Percentiles rank a stretch among this genome's conserved stretches.
Conservation (phyloP, 768 basidiomycete genomes). For the Clitopilus passeckerianus region DNA sequence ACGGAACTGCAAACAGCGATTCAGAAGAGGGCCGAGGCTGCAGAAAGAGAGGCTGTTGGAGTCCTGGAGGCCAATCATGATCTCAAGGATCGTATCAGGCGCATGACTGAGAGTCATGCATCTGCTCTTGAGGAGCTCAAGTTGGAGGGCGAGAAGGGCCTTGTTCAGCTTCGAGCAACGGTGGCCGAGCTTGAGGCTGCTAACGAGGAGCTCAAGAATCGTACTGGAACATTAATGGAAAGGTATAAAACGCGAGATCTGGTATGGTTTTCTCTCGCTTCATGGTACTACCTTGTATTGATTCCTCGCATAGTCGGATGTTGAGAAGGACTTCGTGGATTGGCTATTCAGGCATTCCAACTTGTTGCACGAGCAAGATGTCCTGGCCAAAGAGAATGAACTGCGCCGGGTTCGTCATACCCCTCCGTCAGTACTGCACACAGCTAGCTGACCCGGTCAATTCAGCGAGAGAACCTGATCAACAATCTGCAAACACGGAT, state of each 20-base stretch:
- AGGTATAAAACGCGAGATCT: constrained; percentile 43
- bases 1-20: background rate
- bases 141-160: constrained; percentile 4
- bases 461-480: constrained; percentile 44
- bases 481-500: constrained; percentile 39
- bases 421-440: constrained; percentile 2
- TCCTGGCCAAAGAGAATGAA: constrained; percentile 52
- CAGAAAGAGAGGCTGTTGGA: constrained; percentile 10
- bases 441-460: constrained; percentile 4
- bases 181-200: constrained; percentile 14
- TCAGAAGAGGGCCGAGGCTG: constrained; percentile 18
- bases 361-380: constrained; percentile 45
- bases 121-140: constrained; percentile 1
- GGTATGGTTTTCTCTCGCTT: constrained; percentile 25
- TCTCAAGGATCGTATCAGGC: constrained; percentile 6
- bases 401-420: constrained; percentile 39
- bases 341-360: constrained; percentile 38
- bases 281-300: background rate
- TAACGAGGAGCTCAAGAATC: constrained; percentile 19
- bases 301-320: constrained; percentile 30
- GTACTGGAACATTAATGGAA: constrained; percentile 21
- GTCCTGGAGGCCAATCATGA: constrained; percentile 4
- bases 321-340: constrained; percentile 46
- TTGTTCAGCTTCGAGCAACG: constrained; percentile 11
- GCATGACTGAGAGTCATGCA: constrained; percentile 7